Conservation (phyloP, 805 yeast species). For the Ogataea polymorpha region DNA sequence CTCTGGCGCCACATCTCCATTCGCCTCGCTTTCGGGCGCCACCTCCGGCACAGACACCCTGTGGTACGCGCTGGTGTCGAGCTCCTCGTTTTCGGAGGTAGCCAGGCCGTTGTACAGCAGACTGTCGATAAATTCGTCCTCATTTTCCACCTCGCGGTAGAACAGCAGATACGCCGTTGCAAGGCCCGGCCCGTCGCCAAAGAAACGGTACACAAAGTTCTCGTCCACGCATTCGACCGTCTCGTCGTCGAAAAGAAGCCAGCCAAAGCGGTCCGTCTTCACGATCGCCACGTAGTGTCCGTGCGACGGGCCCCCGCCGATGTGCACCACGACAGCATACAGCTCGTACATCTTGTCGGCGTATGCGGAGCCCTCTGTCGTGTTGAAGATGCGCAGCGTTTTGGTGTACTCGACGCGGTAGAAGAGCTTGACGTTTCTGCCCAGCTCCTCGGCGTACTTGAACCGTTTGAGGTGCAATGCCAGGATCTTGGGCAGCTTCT, state of each 20-base stretch:
- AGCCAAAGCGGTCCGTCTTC: constrained; percentile 72
- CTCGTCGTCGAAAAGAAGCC: constrained; percentile 95
- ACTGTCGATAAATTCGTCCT: constrained; percentile 31
- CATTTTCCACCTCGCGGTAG: constrained; percentile 57
- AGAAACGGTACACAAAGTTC: constrained; percentile 74
- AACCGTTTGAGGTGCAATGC: constrained; percentile 88
- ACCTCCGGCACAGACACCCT: neutral
- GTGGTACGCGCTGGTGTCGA: constrained; percentile 6
- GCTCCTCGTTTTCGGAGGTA: constrained; percentile 20
- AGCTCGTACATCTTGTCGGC: constrained; percentile 71
- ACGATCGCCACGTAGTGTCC: constrained; percentile 92
- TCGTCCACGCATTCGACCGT: constrained; percentile 88
- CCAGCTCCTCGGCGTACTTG: constrained; percentile 81
- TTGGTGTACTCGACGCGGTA: constrained; percentile 81
- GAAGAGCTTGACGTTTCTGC: constrained; percentile 80
- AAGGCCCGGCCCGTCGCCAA: constrained; percentile 83
- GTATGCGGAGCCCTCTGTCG: constrained; percentile 52
- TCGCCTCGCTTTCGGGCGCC: neutral
- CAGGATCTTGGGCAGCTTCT: constrained; percentile 70
- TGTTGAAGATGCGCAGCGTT: constrained; percentile 63
- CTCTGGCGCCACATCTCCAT: neutral
- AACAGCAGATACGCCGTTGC: constrained; percentile 91
- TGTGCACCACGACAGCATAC: constrained; percentile 84
- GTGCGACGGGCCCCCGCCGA: constrained; percentile 97
- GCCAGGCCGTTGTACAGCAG: constrained; percentile 31